Evolutionary conservation across 352 stramenopile genomes (phyloP).

Genomic region (Pythium plurisporium): DNA sequence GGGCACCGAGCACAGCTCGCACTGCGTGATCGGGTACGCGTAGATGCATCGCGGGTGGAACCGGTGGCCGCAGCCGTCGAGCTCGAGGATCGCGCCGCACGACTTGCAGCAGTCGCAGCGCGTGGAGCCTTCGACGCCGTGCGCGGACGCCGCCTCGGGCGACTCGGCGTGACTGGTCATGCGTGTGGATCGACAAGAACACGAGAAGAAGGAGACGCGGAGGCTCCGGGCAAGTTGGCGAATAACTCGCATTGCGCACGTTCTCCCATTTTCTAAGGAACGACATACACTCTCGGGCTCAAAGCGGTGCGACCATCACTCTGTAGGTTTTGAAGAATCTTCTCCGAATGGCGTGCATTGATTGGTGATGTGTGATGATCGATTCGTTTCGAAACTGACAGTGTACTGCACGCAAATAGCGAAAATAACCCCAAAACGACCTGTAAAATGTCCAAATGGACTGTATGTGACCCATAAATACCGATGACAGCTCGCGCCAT

Average conservation of each 20-base stretch:
- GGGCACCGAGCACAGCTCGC: constrained; percentile 50
- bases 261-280: not conserved
- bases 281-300: not conserved
- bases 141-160: not conserved
- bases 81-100: constrained; percentile 59
- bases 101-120: constrained; percentile 71
- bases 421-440: not conserved
- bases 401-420: not conserved
- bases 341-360: constrained; percentile 18
- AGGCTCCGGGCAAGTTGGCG: constrained; percentile 20
- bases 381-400: constrained; percentile 2
- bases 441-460: not conserved
- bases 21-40: constrained; percentile 57
- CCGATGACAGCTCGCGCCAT: constrained; percentile 9
- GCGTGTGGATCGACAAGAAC: constrained; percentile 1
- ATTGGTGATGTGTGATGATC: constrained; percentile 18
- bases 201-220: not conserved
- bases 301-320: constrained; percentile 27
- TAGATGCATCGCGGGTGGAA: constrained; percentile 80
- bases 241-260: constrained; percentile 23
- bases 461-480: constrained; percentile 16
- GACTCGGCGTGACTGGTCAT: constrained; percentile 19
- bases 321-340: constrained; percentile 20
- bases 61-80: constrained; percentile 63
- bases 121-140: constrained; percentile 37